Conservation (phyloP, 2,329 filamentous ascomycete species). For the Pseudogymnoascus sp. region DNA sequence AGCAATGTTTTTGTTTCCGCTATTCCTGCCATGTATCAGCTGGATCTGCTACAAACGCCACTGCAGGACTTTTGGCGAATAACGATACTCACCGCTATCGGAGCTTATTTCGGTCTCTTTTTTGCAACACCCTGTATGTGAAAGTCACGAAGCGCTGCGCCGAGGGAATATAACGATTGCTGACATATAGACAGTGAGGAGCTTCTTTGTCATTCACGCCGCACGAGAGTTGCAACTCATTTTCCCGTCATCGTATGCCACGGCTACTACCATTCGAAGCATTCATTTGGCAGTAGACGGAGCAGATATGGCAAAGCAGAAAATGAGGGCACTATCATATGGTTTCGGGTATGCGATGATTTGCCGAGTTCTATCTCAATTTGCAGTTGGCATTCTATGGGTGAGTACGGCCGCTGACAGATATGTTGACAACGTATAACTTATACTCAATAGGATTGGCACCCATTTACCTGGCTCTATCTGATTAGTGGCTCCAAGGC, state of each 20-base stretch:
- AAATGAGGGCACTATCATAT: constrained; percentile 32
- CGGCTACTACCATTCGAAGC: constrained; percentile 39
- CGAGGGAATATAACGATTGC: constrained; percentile 14
- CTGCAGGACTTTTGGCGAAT: constrained; percentile 15
- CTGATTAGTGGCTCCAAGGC: constrained; percentile 20
- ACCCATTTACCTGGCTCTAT: constrained; percentile 25
- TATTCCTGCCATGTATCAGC: constrained; percentile 38
- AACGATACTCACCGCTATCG: constrained; percentile 15
- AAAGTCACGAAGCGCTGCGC: neutral
- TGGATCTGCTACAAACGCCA: constrained; percentile 29
- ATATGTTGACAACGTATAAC: neutral
- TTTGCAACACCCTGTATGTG: constrained; percentile 14
- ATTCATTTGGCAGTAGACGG: constrained; percentile 37
- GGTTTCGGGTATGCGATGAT: constrained; percentile 34
- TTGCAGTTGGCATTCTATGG: constrained; percentile 38
- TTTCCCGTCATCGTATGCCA: constrained; percentile 38
- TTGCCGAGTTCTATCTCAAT: constrained; percentile 38
- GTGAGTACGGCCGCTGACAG: constrained; percentile 16
- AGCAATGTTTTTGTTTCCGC: constrained; percentile 38
- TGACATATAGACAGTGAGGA: constrained; percentile 33
- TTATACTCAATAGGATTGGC: neutral
- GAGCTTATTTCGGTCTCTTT: constrained; percentile 35
- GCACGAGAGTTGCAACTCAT: constrained; percentile 33
- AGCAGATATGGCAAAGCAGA: constrained; percentile 37
- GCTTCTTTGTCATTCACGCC: constrained; percentile 37